Conservation (phyloP, 148 eudicot genomes). For the Rhododendron williamsianum region DNA sequence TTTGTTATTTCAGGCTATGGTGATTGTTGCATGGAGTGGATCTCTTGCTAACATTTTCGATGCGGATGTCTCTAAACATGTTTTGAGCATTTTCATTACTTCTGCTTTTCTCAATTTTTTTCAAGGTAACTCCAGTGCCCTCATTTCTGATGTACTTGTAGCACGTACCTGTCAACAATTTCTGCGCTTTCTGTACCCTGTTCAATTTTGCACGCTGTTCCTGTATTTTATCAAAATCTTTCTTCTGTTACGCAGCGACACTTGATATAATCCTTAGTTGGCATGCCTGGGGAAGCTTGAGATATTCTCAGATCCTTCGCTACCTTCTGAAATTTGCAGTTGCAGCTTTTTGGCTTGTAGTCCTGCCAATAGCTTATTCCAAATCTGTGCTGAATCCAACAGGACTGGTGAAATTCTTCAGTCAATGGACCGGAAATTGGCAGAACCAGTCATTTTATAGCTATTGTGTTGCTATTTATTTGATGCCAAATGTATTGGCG, state of each 20-base stretch:
- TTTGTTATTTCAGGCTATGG: constrained; percentile 63
- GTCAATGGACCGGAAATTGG: constrained; percentile 59
- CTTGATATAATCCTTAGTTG: constrained; percentile 83
- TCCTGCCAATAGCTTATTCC: constrained; percentile 77
- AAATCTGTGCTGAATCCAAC: constrained; percentile 53
- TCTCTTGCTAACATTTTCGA: constrained; percentile 57
- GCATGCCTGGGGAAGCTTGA: constrained; percentile 95
- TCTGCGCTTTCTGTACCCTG: background rate
- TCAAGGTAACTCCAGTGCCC: constrained; percentile 52
- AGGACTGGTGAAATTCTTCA: constrained; percentile 64
- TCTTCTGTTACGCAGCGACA: constrained; percentile 50
- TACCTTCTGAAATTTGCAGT: constrained; percentile 69
- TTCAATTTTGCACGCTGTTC: background rate
- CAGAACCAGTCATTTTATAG: constrained; percentile 49
- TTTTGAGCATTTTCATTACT: constrained; percentile 91
- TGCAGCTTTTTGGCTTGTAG: constrained; percentile 86
- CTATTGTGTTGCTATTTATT: constrained; percentile 67
- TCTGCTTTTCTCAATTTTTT: constrained; percentile 78
- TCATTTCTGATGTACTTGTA: background rate
- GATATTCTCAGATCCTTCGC: constrained; percentile 72
- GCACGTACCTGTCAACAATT: background rate
- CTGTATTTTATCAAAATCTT: background rate
- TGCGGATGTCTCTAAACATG: constrained; percentile 50
- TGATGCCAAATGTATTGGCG: constrained; percentile 72
- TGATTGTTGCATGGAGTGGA: constrained; percentile 87